Evolutionary conservation across 306 rosid genomes (phyloP), one percentile per base, ranked within the genome.

Genomic region (Dalbergia oliveri): DNA sequence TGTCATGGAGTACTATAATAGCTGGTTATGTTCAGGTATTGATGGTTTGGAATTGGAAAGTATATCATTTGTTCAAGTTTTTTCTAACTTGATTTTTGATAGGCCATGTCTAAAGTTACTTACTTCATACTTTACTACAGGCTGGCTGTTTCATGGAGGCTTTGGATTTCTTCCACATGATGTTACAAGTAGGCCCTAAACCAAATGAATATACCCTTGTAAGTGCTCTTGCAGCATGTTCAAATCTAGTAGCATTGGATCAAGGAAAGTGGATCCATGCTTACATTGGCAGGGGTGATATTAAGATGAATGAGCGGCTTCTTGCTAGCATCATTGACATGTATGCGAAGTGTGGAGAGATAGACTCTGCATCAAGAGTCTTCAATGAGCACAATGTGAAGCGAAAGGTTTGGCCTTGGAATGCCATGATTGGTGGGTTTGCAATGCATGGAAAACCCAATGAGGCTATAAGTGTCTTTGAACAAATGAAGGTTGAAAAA

Each of bases 341-440:
- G 91, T 91, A 88, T 64, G 83, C 91, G 64, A 92, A 92, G 80
- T 92, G 94, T 3, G 97, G 94, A 57, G 90, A 89, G 79, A 80
- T 88, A 63, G 90, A 88, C 59, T 78, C 80, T 60, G 92, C 93
- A 69, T 65, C 77, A n/a, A 85, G 64, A 64, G 78, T 89, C 73
- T 92, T 92, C 79, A 11, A 26, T 6, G 82, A 80, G 53, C 65
- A 64, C 66, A 67, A 33, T 34, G 65, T 73, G 45, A 85, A 85
- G 81, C 66, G 74, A 43, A 88, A 69, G 50, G 90, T 90, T 79
- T 85, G 93, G 93, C 88, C 91, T 33, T 90, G 97, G 95, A 89
- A 88, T 89, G 91, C 95, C 65, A 83, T 92, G 83, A 88, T 90
- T 81, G 91, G 90, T 80, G 97, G 95, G 81, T 85, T 92, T 81